Evolutionary conservation across 2,329 filamentous ascomycete genomes (phyloP), one percentile per base, ranked within the genome.

Genomic region (Lomentospora prolificans): DNA sequence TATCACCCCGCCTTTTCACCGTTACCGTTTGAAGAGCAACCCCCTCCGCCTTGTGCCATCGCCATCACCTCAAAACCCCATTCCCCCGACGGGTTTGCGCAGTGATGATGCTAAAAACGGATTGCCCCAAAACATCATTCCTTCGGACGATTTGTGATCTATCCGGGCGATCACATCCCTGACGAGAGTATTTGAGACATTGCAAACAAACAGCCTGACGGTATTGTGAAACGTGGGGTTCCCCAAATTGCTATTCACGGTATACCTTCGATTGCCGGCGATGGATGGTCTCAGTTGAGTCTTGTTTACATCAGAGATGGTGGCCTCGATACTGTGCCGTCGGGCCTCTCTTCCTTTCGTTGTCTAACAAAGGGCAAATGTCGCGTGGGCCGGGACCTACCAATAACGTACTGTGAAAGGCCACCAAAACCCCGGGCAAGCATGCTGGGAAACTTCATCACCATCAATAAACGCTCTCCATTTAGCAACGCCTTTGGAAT

Each of bases 181-280:
- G 50, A 19, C 19, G 30, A 48, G 22, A n/a, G 17, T 19, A 33
- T 33, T 51, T 51, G 50, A 24, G 31, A 24, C 28, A 30, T 33
- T 24, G 19, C 12, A 10, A 24, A 52, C 24, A 24, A 33, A 19
- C 50, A 14, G 50, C 28, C 50, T 52, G 31, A 39, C 19, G 19
- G 33, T 52, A 17, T 52, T 52, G 19, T 52, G 50, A 52, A 52
- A 52, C 50, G 24, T 52, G 50, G 50, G 50, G 50, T 52, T 36
- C 27, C 19, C 30, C 9, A 33, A 25, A 39, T 52, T 33, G 30
- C 24, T n/a, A 24, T 51, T 5, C 17, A 14, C n/a, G 50, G 6
- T 8, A 10, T 27, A 19, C 3, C 17, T n/a, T 10, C 22, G 9
- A 22, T 25, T 48, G 41, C 22, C 22, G 12, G 44, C 44, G 44